Evolutionary conservation across 192 early-diverging fungal species (phyloP).

Genomic region (Coemansia sp.): DNA sequence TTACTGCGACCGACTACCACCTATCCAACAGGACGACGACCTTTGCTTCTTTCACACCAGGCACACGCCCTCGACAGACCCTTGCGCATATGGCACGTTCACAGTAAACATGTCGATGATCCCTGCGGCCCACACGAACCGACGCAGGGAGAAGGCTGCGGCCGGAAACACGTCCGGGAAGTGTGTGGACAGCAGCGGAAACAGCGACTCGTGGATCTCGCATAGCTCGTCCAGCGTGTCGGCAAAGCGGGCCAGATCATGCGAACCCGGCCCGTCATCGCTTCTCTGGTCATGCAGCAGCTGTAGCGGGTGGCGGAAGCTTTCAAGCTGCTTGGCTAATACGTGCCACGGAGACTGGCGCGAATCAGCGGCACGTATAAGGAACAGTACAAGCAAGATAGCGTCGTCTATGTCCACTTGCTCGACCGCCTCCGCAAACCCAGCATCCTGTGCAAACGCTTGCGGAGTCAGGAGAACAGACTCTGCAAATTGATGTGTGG

Average conservation of each 20-base stretch:
- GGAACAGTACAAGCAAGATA: constrained; percentile 27
- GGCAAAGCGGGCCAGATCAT: constrained; percentile 12
- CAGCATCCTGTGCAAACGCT: constrained; percentile 24
- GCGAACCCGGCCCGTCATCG: constrained; percentile 4
- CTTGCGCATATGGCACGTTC: too few species aligned
- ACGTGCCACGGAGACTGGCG: constrained; percentile 24
- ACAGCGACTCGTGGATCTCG: constrained; percentile 40
- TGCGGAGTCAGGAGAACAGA: constrained; percentile 24
- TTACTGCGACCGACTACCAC: too few species aligned
- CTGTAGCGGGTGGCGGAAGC: constrained; percentile 25
- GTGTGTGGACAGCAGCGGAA: constrained; percentile 41
- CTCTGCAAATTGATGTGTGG: constrained; percentile 13
- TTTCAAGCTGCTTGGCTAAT: constrained; percentile 17
- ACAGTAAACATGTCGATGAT: constrained; percentile 33
- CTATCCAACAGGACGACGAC: too few species aligned
- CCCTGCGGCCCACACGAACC: constrained; percentile 51
- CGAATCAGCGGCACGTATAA: constrained; percentile 15
- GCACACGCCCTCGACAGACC: constrained; percentile 20
- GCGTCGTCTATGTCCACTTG: constrained; percentile 35
- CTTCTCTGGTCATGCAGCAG: not conserved
- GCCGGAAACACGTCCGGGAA: constrained; percentile 34
- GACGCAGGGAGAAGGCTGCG: constrained; percentile 22
- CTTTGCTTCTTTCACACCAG: constrained; percentile 19
- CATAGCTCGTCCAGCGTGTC: constrained; percentile 36
- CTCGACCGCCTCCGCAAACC: constrained; percentile 22